Evolutionary conservation across 257 asterid genomes (phyloP), one percentile per base, ranked within the genome.

Genomic region (Anisodus tanguticus): DNA sequence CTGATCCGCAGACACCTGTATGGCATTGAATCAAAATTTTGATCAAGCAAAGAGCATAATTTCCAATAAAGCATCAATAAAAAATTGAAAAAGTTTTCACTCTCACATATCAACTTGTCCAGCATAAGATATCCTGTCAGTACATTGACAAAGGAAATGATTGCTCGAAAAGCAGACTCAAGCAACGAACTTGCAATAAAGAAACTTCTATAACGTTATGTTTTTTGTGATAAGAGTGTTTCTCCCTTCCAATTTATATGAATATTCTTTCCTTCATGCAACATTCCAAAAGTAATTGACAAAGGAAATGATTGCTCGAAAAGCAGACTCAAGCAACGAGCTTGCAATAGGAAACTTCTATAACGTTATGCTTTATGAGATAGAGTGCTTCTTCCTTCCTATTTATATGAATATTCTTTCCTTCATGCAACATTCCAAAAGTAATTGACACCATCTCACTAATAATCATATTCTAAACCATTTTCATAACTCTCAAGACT

Each of bases 1-100:
- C 85, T 92, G 95, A 88, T 92, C 91, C 22, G 93, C 87, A 17
- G 94, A 88, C 78, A 86, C 92, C 94, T 89, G 80, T 13, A 84
- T 10, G 39, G 22, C 49, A 45, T 86, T 77, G 6, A 35, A 19
- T 41, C 19, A 63, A 45, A 77, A 79, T 53, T n/a, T 84, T 45
- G 63, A 79, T 31, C 58, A 13, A 78, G 54, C 77, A 63, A 84
- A 12, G 37, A 77, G 31, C 15, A 9, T 26, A 51, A 51, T 41
- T 68, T 69, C 82, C 47, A 22, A 12, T 53, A 26, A 77, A 53
- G 64, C 4, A 4, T 26, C 81, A 31, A 77, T 13, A 47, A 15
- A 53, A 77, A 22, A 22, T 43, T 74, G 62, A 49, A 13, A 7
- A 51, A 22, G n/a, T 12, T 26, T 11, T 74, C 81, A 74, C 63